Evolutionary conservation across 768 basidiomycete genomes (phyloP), one percentile per base, ranked within the genome.

Genomic region (Russula griseocarnosa): DNA sequence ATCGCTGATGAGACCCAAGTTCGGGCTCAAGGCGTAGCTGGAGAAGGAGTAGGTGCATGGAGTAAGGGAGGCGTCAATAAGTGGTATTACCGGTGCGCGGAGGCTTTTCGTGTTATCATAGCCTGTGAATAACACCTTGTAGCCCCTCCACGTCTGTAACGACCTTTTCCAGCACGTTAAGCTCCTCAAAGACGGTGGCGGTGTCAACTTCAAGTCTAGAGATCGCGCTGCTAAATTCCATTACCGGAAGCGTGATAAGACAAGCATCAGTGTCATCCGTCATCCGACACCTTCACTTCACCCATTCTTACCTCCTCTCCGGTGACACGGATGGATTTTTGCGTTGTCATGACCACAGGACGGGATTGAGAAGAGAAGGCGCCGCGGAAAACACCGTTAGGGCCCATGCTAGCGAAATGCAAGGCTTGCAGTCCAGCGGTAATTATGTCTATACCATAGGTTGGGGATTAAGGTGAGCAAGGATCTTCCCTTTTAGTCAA

Each of bases 371-470:
- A 62, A 77, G 81, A 60, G 76, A 80, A 52, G 77, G 76, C 10
- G 77, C 74, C 11, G 75, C 75, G 9, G 84, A 87, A 70, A 79
- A 76, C 67, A 76, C 82, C 9, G 81, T 91, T 22, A 86, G 84
- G 69, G 93, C 94, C 0, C 95, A 98, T 75, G 79, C 81, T 26
- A 85, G 86, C 58, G 92, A 92, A 5, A 80, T 97, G 28, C 87
- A 87, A 76, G 93, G 90, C 28, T 79, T 97, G 26, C 88, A 93
- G 68, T 82, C 82, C 0, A 81, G 83, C 47, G 92, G 91, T 3
- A 90, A 92, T 74, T 83, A 86, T 67, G 81, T 90, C 44, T 92
- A 90, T 70, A 92, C 91, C 8, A 91, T 94, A 68, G 95, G 95
- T 14, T 88, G 88, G 76, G 88, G 88, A 3, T 80, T 92, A 75